Evolutionary conservation across 116 monocot species (phyloP), one percentile per base, ranked within the genome.

Genomic region (Cymodocea nodosa): DNA sequence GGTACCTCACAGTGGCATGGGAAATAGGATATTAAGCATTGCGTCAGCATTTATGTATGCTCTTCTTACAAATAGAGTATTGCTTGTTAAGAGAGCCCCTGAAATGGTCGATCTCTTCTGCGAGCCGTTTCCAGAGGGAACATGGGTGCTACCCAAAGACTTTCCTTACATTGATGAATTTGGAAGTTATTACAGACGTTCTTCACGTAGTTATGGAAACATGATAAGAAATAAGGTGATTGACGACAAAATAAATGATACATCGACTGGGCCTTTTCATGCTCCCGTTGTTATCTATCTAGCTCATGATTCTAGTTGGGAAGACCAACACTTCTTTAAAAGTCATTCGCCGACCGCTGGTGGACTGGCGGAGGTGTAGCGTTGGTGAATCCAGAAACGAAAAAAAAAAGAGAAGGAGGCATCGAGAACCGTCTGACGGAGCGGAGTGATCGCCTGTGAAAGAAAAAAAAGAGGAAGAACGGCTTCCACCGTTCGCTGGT

Each of bases 101-200:
- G 74, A 81, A 35, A 56, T 80, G 50, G 66, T 4, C 14, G 71
- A 78, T 0, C 77, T 84, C 62, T 81, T 81, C 69, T 84, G 84
- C 50, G 81, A 84, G 52, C 84, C 84, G 4, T 84, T 84, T 55
- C 78, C 84, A 10, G 64, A 64, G 2, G 51, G 67, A 16, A 60
- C 78, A 2, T 84, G 84, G 81, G 13, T 77, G 9, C 39, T 84
- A 18, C 77, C 71, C 18, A 15, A 6, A 37, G 61, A 71, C 25
- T 77, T 81, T 72, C 60, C 60, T 14, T 13, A 58, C 8, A 50
- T 5, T 14, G 4, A 60, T 13, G 19, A 55, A 22, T 56, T 65
- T 14, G 5, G 40, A 15, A 23, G 14, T 5, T 51, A 59, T 6
- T 30, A 23, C 15, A 6, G n/a, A 19, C 44, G 58, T 22, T 51